Evolutionary conservation across 2,329 filamentous ascomycete species (phyloP), one percentile per base, ranked within the genome.

Genomic region (Penicillium frequentans): DNA sequence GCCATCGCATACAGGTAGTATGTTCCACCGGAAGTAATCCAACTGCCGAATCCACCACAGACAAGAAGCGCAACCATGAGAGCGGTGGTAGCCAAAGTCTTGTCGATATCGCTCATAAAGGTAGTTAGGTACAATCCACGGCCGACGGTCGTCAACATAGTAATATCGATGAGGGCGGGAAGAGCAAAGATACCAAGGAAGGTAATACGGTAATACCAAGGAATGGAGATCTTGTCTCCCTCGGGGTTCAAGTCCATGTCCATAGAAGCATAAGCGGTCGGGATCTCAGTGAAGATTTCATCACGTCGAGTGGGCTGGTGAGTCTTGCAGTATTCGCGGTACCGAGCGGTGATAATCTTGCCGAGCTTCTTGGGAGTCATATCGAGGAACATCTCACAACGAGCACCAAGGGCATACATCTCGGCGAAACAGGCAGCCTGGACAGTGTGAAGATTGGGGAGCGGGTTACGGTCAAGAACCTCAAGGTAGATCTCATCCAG

Each of bases 101-200:
- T 52, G 49, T 52, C 49, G n/a, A 52, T 52, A 39, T 52, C 49
- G 7, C 49, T 52, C 49, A 52, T 52, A 5, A 52, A 52, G 7
- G 49, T 52, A 44, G 49, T 52, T n/a, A 52, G 26, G 49, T 52
- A 52, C 26, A 52, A n/a, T 23, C 49, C 49, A 44, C 49, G 49
- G 14, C 49, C 49, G n/a, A 52, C 49, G 9, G 49, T 52, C 2
- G 49, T 52, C 37, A 52, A 26, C 49, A 52, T 52, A n/a, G 39
- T 52, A 43, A 52, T 52, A 52, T 52, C 49, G n/a, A 52, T 24
- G 21, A 52, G 24, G 19, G 49, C 49, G 6, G 49, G 49, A 21
- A 52, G n/a, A 23, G 49, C 49, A 27, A 52, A 52, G 11, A 52
- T 52, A 43, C 49, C 49, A 13, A 52, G 49, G 37, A 52, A 52